Evolutionary conservation across 495 filamentous ascomycete species (phyloP).

Genomic region (Penicillium paradoxum): DNA sequence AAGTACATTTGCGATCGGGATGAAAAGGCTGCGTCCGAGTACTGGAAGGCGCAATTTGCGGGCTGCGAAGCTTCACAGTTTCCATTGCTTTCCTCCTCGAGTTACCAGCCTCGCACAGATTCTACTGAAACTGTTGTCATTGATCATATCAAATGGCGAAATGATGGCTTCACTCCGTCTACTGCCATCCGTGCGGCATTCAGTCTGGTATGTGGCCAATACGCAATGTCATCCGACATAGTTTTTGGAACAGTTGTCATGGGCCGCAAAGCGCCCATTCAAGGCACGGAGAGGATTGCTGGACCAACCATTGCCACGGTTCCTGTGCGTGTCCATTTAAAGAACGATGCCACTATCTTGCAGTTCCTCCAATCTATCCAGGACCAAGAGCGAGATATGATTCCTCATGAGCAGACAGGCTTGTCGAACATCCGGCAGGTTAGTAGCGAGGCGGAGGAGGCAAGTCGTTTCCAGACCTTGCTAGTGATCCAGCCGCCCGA

Average conservation of each 20-base stretch:
- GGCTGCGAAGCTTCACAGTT: not conserved
- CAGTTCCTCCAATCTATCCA: not conserved
- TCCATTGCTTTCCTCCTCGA: not conserved
- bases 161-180: not conserved
- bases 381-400: not conserved
- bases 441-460: not conserved
- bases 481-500: not conserved
- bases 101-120: not conserved
- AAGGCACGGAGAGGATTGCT: not conserved
- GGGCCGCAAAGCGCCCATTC: not conserved
- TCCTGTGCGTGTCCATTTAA: not conserved
- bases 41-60: not conserved
- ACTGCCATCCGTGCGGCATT: not conserved
- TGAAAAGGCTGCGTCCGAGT: not conserved
- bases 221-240: not conserved
- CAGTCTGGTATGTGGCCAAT: not conserved
- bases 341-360: not conserved
- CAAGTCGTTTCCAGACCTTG: not conserved
- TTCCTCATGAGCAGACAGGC: not conserved
- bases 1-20: not conserved
- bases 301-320: conserved; percentile 5
- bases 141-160: not conserved
- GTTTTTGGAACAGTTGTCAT: not conserved
- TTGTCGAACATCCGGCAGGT: not conserved
- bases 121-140: not conserved